Evolutionary conservation across 2,329 filamentous ascomycete genomes (phyloP).

Genomic region (Cladosporium halotolerans): DNA sequence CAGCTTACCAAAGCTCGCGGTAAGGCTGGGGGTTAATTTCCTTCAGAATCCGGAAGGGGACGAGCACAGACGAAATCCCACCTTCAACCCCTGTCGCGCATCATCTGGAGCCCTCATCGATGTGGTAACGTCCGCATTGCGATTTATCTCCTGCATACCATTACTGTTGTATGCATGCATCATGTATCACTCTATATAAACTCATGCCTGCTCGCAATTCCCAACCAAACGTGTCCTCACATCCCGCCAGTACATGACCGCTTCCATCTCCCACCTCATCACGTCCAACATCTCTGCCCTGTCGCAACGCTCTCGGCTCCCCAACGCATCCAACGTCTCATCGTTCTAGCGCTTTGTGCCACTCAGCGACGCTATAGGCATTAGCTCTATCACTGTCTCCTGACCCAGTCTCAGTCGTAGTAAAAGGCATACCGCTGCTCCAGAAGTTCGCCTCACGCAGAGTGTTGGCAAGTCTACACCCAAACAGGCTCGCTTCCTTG

Average conservation of each 20-base stretch:
- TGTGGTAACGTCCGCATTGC: constrained; percentile 3
- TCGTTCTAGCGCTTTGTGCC: constrained; percentile 5
- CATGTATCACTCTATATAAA: background rate
- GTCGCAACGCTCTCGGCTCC: constrained; percentile 9
- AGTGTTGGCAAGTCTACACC: too few species aligned
- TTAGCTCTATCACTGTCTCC: background rate
- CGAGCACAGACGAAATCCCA: background rate
- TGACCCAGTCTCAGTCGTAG: background rate
- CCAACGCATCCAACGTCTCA: constrained; percentile 2
- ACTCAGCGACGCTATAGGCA: constrained; percentile 1
- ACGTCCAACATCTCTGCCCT: background rate
- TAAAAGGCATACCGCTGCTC: too few species aligned
- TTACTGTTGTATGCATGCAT: background rate
- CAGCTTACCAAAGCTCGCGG: background rate
- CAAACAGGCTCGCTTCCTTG: background rate
- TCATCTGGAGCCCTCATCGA: background rate
- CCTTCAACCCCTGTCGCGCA: background rate
- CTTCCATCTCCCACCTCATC: background rate
- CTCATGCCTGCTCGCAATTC: background rate
- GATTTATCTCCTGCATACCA: constrained; percentile 10
- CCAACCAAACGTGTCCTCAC: background rate
- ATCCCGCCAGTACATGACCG: background rate
- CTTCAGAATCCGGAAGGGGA: background rate
- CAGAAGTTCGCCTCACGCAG: too few species aligned
- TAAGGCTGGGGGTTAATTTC: background rate